These are phyloP conservation scores for Pseudotulostoma volvatum DNA, from an alignment of 495 filamentous ascomycete species.

Conservation along the genomic window DNA sequence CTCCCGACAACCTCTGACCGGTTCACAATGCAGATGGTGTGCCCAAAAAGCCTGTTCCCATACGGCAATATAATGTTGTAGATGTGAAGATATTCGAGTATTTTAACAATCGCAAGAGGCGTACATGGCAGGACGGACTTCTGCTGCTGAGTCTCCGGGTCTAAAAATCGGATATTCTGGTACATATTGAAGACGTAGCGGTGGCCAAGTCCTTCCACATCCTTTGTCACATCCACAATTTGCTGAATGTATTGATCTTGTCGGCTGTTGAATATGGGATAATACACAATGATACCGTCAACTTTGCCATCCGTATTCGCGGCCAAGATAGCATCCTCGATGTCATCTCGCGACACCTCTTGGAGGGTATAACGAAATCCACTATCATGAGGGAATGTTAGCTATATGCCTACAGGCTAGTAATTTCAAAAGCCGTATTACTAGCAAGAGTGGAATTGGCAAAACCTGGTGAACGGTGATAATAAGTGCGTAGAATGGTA, in stretches of 20 bases:
- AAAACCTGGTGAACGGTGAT: too few species aligned
- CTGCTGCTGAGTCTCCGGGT: constrained; percentile 52
- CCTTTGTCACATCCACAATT: constrained; percentile 75
- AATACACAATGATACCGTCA: constrained; percentile 95
- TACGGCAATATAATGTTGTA: constrained; percentile 95
- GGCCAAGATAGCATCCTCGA: constrained; percentile 69
- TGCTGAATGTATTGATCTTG: constrained; percentile 93
- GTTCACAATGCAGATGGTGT: constrained; percentile 89
- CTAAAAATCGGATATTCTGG: constrained; percentile 89
- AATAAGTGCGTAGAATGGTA: too few species aligned
- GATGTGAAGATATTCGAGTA: constrained; percentile 82
- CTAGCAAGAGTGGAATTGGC: constrained; percentile 8
- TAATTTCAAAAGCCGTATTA: too few species aligned
- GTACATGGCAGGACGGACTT: constrained; percentile 94
- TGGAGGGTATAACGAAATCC: constrained; percentile 80
- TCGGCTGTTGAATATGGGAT: constrained; percentile 80
- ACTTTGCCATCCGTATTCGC: constrained; percentile 66
- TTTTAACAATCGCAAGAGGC: constrained; percentile 87
- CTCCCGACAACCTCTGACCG: constrained; percentile 87
- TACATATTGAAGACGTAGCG: constrained; percentile 98
- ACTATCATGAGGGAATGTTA: constrained; percentile 26
- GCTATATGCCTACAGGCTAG: too few species aligned
- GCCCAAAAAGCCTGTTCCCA: constrained; percentile 80
- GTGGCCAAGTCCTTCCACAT: constrained; percentile 90
- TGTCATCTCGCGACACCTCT: constrained; percentile 62